phyloP scores from a whole-genome alignment of 108 stramenopile species.

The Cyclotella distinguenda region DNA sequence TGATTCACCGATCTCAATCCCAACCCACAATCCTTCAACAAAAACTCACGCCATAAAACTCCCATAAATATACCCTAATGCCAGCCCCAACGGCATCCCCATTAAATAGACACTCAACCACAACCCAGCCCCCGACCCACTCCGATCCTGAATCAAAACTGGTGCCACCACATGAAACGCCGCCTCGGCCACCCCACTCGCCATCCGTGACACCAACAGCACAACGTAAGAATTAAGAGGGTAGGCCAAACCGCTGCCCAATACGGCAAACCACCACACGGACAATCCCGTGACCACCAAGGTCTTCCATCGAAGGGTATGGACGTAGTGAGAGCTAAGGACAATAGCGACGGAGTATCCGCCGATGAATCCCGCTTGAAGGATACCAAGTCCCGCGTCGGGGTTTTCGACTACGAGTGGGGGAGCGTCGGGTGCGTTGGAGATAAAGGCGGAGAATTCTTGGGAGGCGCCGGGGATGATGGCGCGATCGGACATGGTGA shows the following conservation, averaged over 20 bases:
- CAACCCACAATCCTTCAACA: not conserved
- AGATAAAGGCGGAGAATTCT: slow-evolving; percentile 44
- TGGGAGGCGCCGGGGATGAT: slow-evolving; percentile 48
- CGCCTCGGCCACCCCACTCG: slow-evolving; percentile 41
- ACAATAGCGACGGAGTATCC: slow-evolving; percentile 40
- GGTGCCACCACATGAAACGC: slow-evolving; percentile 52
- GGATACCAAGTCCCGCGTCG: slow-evolving; percentile 37
- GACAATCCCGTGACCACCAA: slow-evolving; percentile 29
- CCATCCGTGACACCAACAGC: slow-evolving; percentile 41
- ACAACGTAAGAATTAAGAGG: slow-evolving; percentile 39
- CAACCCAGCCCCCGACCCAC: slow-evolving; percentile 27
- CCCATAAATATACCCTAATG: slow-evolving; percentile 49
- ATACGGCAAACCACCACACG: slow-evolving; percentile 46
- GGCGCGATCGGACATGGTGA: slow-evolving; percentile 46
- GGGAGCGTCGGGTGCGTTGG: slow-evolving; percentile 28
- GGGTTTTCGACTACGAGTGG: slow-evolving; percentile 33
- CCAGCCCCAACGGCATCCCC: slow-evolving; percentile 42
- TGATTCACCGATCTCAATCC: too few species aligned
- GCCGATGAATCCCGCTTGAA: slow-evolving; percentile 47
- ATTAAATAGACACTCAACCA: slow-evolving; percentile 44
- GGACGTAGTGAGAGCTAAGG: slow-evolving; percentile 37
- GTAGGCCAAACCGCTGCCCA: slow-evolving; percentile 33
- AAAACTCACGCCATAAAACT: slow-evolving; percentile 32
- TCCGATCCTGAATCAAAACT: slow-evolving; percentile 49
- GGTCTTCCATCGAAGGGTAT: slow-evolving; percentile 49